Base-by-base conservation (phyloP, 768 basidiomycete species). In the Mycena indigotica region DNA sequence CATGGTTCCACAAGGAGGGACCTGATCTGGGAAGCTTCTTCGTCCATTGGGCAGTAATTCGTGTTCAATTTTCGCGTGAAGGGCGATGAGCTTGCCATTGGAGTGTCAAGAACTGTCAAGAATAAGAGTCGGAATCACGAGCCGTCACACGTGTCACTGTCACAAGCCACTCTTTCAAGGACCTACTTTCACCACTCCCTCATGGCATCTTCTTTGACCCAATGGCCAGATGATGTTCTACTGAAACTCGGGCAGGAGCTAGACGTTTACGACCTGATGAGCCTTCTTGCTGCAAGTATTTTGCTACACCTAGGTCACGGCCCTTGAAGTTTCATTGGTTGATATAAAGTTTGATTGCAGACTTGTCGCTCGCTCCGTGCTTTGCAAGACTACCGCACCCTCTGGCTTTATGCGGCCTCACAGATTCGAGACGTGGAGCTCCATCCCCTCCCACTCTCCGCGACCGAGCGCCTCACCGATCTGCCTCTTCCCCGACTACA, bases 41-140 rank as follows among this genome's bases (percentile, higher is more conserved):
- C 50, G 26, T 51, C 50, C 6, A 8, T 51, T 16, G 50, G 28
- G 50, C 50, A 51, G 50, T 30, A 51, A 21, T 32, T 51, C 5
- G 50, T 51, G 29, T 51, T 16, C 12, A 51, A 32, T 4, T 23
- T 28, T n/a, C 6, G n/a, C 17, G 50, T 16, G 50, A 51, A 32
- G 8, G 26, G 50, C n/a, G 50, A 51, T 16, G 28, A 35, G 28
- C 29, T 51, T 28, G 46, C 24, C 46, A 26, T 48, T 44, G 15
- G n/a, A 23, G 41, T n/a, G n/a, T 16, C 41, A 44, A 44, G 41
- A 13, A 21, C 41, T 44, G n/a, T 16, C 41, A 35, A n/a, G n/a
- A n/a, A n/a, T n/a, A n/a, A n/a, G n/a, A n/a, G n/a, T n/a, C n/a
- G n/a, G n/a, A n/a, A n/a, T n/a, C n/a, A n/a, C n/a, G n/a, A n/a